phyloP scores from a whole-genome alignment of 495 filamentous ascomycete species.

The Parachaetomium inaequale region DNA sequence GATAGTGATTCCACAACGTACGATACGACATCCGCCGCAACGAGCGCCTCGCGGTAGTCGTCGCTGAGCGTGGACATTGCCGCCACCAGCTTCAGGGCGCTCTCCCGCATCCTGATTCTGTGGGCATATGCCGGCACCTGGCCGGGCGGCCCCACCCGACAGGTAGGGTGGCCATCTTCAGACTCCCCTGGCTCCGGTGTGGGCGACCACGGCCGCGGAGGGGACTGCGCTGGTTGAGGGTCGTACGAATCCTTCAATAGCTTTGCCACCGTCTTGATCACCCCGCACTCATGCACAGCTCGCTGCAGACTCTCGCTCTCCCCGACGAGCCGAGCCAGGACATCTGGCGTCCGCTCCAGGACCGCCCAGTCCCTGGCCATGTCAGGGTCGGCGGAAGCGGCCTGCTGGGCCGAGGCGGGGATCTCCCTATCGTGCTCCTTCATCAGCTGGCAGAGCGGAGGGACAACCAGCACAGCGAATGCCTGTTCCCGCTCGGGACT shows the following conservation, averaged over 20 bases:
- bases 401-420: conserved; percentile 21
- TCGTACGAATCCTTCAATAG: conserved; percentile 69
- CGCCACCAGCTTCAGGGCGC: conserved; percentile 72
- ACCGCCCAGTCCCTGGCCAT: conserved; percentile 45
- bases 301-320: conserved; percentile 74
- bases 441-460: conserved; percentile 67
- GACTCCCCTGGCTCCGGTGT: conserved; percentile 23
- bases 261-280: conserved; percentile 67
- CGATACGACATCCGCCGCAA: conserved; percentile 72
- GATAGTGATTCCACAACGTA: conserved; percentile 82
- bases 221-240: conserved; percentile 39
- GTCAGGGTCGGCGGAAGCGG: conserved; percentile 35
- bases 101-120: conserved; percentile 71
- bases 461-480: conserved; percentile 66
- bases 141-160: conserved; percentile 58
- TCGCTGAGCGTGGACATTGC: conserved; percentile 77
- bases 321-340: conserved; percentile 73
- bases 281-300: conserved; percentile 73
- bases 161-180: conserved; percentile 27
- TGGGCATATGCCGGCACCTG: conserved; percentile 63
- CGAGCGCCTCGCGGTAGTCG: conserved; percentile 75
- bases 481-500: conserved; percentile 57
- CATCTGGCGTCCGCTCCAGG: conserved; percentile 66
- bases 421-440: conserved; percentile 52
- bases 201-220: conserved; percentile 44